These are phyloP conservation scores for Hygrocybe coccinea DNA, from an alignment of 768 basidiomycete genomes.

Conservation along the genomic window DNA sequence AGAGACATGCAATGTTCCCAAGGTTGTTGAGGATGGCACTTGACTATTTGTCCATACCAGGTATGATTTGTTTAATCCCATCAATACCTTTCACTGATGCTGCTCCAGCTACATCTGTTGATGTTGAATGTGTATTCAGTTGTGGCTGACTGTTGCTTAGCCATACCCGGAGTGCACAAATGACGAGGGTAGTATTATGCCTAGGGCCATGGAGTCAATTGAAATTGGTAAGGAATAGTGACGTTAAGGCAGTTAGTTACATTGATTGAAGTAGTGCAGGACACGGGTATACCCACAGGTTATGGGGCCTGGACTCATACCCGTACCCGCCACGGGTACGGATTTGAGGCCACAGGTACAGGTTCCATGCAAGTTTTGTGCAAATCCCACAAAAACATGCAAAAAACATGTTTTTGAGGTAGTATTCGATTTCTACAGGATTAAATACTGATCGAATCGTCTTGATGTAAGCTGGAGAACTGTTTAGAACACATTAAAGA, in stretches of 20 bases:
- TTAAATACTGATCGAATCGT: too few relatives aligned
- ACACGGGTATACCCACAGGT: too few relatives aligned
- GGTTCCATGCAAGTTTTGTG: too few relatives aligned
- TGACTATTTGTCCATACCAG: slow-evolving; percentile 30
- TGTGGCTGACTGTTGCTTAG: slow-evolving; percentile 23
- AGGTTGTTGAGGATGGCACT: slow-evolving; percentile 30
- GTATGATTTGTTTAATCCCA: slow-evolving; percentile 17
- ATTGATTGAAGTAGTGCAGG: slow-evolving; percentile 9
- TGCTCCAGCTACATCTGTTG: slow-evolving; percentile 28
- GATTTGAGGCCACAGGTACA: too few relatives aligned
- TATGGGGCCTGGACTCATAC: too few relatives aligned
- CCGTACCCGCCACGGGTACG: too few relatives aligned
- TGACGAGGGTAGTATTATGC: slow-evolving; percentile 28
- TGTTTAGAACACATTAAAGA: too few relatives aligned
- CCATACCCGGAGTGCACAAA: slow-evolving; percentile 22
- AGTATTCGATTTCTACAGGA: too few relatives aligned
- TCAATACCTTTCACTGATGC: slow-evolving; percentile 1
- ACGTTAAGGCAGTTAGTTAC: slow-evolving; percentile 15
- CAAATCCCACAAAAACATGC: too few relatives aligned
- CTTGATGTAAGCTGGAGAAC: too few relatives aligned
- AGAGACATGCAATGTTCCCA: slow-evolving; percentile 21
- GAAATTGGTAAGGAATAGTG: slow-evolving; percentile 24
- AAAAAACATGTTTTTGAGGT: too few relatives aligned
- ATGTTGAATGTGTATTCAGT: slow-evolving; percentile 29
- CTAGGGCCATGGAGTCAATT: slow-evolving; percentile 29